Percentiles rank a stretch among this genome's conserved stretches.
Conservation (phyloP, 441 rosid genomes). For the Populus trichocarpa region DNA sequence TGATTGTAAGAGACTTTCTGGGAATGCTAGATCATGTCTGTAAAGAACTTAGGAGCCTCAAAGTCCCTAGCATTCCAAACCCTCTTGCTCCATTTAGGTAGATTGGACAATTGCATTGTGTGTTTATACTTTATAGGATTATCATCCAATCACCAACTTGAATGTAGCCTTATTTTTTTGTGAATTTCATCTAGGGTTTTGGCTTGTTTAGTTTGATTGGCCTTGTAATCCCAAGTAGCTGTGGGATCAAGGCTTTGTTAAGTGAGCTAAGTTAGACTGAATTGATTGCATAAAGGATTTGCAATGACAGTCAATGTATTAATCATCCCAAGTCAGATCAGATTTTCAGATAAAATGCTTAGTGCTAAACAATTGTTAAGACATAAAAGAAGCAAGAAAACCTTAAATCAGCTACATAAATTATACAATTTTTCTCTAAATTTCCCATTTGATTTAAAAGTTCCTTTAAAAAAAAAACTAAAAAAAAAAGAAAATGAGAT, state of each 20-base stretch:
- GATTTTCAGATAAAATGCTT: background rate
- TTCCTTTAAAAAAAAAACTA: too few relatives aligned
- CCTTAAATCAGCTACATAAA: background rate
- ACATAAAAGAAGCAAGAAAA: background rate
- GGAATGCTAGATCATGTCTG: constrained; percentile 95
- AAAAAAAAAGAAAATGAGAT: too few relatives aligned
- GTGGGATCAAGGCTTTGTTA: constrained; percentile 8
- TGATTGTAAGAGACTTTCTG: constrained; percentile 94
- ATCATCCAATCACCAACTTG: constrained; percentile 1
- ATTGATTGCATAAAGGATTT: background rate
- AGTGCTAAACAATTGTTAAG: background rate
- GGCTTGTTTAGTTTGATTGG: constrained; percentile 14
- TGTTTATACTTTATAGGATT: background rate
- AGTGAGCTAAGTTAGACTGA: background rate
- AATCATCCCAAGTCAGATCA: background rate
- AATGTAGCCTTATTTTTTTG: constrained; percentile 8
- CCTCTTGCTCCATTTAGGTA: constrained; percentile 83
- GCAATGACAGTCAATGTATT: background rate
- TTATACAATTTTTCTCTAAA: background rate
- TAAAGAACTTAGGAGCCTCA: constrained; percentile 73
- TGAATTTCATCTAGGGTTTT: constrained; percentile 4
- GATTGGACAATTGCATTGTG: constrained; percentile 11
- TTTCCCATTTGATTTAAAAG: background rate
- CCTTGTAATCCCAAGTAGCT: background rate
- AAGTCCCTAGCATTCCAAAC: constrained; percentile 53